Percentiles rank a stretch among this genome's conserved stretches.
phyloP scores from a whole-genome alignment of 441 rosid genomes.

The Eutrema salsugineum region DNA sequence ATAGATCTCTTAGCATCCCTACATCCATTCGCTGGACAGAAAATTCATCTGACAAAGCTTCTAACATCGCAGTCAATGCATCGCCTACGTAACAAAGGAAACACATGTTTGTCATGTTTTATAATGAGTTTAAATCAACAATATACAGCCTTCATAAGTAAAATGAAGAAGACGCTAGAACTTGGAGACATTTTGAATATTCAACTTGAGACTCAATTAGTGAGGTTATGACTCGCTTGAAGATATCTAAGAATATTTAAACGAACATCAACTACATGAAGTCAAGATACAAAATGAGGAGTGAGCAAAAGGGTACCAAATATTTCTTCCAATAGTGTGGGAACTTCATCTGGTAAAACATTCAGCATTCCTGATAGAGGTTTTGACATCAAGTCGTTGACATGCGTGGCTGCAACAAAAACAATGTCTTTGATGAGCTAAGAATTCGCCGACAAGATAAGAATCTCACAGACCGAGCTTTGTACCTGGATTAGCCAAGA shows the following conservation, averaged over 20 bases:
- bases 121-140: neutral
- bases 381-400: slow-evolving; percentile 44
- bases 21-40: slow-evolving; percentile 33
- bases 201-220: too few species aligned
- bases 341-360: slow-evolving; percentile 47
- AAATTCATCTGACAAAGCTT: slow-evolving; percentile 35
- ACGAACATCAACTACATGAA: neutral
- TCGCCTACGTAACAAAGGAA: slow-evolving; percentile 33
- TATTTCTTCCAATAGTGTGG: slow-evolving; percentile 29
- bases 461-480: neutral
- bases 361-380: slow-evolving; percentile 48
- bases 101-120: neutral
- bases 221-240: too few species aligned
- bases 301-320: slow-evolving; percentile 44
- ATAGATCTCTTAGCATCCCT: slow-evolving; percentile 38
- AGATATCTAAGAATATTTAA: neutral
- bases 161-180: neutral
- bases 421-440: neutral
- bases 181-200: neutral
- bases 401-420: slow-evolving; percentile 62
- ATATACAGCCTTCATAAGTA: neutral
- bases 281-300: neutral
- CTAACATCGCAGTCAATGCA: slow-evolving; percentile 34
- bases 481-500: slow-evolving; percentile 70
- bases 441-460: neutral